phyloP scores from a whole-genome alignment of 106 monocot genomes.

The Dendrobium catenatum region DNA sequence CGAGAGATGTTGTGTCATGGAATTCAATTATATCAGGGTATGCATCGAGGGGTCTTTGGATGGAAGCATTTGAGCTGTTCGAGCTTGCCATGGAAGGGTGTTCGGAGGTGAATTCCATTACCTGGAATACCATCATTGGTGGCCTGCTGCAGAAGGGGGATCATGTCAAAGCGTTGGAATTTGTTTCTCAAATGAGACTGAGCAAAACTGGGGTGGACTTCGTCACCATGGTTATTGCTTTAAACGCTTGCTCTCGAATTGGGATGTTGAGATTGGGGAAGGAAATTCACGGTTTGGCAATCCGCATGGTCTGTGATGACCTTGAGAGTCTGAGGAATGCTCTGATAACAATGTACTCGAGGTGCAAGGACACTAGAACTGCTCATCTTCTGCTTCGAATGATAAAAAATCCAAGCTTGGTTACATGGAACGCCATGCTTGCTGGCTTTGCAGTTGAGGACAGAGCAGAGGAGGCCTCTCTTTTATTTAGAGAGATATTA shows the following conservation, averaged over 20 bases:
- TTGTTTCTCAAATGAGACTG: constrained; percentile 30
- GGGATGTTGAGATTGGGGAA: constrained; percentile 31
- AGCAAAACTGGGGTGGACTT: constrained; percentile 30
- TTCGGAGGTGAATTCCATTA: constrained; percentile 23
- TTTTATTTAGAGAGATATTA: constrained; percentile 45
- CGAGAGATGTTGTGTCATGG: constrained; percentile 70
- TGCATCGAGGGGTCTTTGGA: constrained; percentile 31
- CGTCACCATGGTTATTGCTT: constrained; percentile 50
- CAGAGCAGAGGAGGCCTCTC: constrained; percentile 39
- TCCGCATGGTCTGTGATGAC: constrained; percentile 23
- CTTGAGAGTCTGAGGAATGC: constrained; percentile 56
- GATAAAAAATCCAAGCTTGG: constrained; percentile 21
- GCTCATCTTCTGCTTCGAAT: constrained; percentile 41
- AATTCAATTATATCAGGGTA: constrained; percentile 71
- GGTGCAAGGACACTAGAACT: constrained; percentile 23
- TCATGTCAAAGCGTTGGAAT: constrained; percentile 21
- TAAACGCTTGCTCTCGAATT: constrained; percentile 51
- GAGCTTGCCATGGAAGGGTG: constrained; percentile 21
- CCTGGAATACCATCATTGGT: constrained; percentile 37
- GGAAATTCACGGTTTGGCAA: constrained; percentile 53
- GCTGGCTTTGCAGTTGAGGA: constrained; percentile 49
- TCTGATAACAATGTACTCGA: constrained; percentile 77
- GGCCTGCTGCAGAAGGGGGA: constrained; percentile 30
- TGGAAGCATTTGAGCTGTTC: constrained; percentile 35
- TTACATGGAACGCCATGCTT: constrained; percentile 80